A percentile compares a stretch with the other conserved stretches of the same genome.
Evolutionary conservation across 1,284 basidiomycete genomes (phyloP).

Genomic region (Porogramme epimiltina): DNA sequence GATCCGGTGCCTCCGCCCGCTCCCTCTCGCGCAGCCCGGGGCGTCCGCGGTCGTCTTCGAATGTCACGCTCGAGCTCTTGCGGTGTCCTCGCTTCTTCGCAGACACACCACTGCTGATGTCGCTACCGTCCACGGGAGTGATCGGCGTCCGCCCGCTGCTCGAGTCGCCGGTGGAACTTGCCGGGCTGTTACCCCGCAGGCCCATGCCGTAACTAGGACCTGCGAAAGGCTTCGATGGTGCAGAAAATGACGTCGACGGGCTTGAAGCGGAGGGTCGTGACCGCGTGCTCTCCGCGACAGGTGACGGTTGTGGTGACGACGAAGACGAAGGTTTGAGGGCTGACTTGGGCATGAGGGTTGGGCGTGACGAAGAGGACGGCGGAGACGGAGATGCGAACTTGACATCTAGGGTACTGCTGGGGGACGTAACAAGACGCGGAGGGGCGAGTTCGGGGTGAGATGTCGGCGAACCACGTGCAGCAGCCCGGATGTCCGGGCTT

Average conservation of each 20-base stretch:
- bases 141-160: constrained; percentile 70
- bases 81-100: constrained; percentile 31
- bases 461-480: constrained; percentile 1
- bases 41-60: constrained; percentile 37
- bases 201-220: constrained; percentile 7
- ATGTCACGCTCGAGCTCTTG: constrained; percentile 63
- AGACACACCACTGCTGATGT: constrained; percentile 44
- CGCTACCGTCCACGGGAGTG: constrained; percentile 76
- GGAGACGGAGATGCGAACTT: constrained; percentile 6
- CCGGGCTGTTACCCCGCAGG: constrained; percentile 60
- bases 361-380: background rate
- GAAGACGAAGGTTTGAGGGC: constrained; percentile 13
- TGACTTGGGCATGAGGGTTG: constrained; percentile 15
- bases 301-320: constrained; percentile 6
- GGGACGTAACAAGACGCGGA: constrained; percentile 11
- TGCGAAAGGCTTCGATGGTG: constrained; percentile 49
- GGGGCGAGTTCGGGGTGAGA: constrained; percentile 9
- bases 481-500: constrained; percentile 5
- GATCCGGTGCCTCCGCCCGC: constrained; percentile 41
- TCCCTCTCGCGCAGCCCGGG: constrained; percentile 33
- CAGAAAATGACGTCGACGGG: constrained; percentile 1
- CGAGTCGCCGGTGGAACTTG: constrained; percentile 79
- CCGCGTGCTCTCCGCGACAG: constrained; percentile 5
- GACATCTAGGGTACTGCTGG: constrained; percentile 10
- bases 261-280: constrained; percentile 13